phyloP scores from a whole-genome alignment of 75 land plant genomes.

The Larix kaempferi region DNA sequence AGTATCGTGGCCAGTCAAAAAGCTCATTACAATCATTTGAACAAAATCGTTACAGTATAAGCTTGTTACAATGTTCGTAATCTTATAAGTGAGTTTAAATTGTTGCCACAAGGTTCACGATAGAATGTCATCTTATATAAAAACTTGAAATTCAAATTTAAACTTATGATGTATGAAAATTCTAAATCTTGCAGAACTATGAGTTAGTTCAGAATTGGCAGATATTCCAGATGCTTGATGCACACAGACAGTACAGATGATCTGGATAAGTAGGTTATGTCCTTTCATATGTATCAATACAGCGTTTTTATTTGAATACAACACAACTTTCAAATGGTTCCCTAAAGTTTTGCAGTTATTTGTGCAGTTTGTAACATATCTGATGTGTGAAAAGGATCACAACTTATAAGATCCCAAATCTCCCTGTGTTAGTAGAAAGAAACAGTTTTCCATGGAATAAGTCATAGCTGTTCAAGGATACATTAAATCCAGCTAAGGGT shows the following conservation, averaged over 20 bases:
- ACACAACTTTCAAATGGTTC: neutral
- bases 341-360: neutral
- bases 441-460: constrained; percentile 96
- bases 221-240: neutral
- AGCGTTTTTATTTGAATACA: neutral
- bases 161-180: neutral
- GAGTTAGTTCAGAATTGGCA: neutral
- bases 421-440: constrained; percentile 54
- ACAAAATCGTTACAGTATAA: no score
- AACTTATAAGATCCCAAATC: constrained; percentile 93
- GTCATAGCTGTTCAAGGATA: constrained; percentile 81
- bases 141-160: neutral
- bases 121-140: neutral
- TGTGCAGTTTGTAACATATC: constrained; percentile 1
- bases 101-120: neutral
- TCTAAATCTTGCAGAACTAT: neutral
- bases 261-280: neutral
- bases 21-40: no score
- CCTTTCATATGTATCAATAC: neutral
- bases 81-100: neutral
- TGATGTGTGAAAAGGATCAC: neutral
- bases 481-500: constrained; percentile 72
- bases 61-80: no score
- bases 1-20: no score
- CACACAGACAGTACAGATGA: neutral